These are phyloP conservation scores for Nakazawaea wickerhamii DNA, from an alignment of 805 yeast species.

Conservation along the genomic window DNA sequence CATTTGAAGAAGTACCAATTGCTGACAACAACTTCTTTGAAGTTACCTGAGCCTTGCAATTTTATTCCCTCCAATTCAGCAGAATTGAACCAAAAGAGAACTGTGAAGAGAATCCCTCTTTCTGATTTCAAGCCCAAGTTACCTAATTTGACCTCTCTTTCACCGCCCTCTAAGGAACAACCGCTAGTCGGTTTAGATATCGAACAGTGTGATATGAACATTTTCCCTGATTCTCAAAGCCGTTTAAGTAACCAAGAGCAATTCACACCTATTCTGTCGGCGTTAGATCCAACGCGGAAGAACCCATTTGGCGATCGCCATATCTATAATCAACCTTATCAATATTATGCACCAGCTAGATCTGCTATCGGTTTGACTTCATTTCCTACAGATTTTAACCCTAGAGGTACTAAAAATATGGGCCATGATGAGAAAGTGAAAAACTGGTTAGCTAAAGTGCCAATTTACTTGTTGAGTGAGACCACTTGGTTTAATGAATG, in stretches of 20 bases:
- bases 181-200: too few species aligned
- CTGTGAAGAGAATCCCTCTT: too few species aligned
- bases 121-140: too few species aligned
- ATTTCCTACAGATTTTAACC: slow-evolving; percentile 51
- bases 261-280: neutral
- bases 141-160: too few species aligned
- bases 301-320: neutral
- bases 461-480: slow-evolving; percentile 31
- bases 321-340: neutral
- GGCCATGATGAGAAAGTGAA: slow-evolving; percentile 59
- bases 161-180: too few species aligned
- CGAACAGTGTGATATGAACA: neutral
- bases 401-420: slow-evolving; percentile 60
- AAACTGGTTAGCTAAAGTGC: slow-evolving; percentile 58
- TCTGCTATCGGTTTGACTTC: neutral
- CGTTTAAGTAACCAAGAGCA: neutral
- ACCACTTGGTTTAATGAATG: slow-evolving; percentile 36
- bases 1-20: too few species aligned
- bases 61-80: too few species aligned
- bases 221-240: neutral
- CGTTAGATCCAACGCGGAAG: neutral
- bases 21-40: too few species aligned
- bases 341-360: neutral
- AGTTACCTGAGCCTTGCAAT: too few species aligned
- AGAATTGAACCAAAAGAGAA: too few species aligned